Conservation (phyloP, 2,329 filamentous ascomycete species). For the Daldinia eschscholtzii region DNA sequence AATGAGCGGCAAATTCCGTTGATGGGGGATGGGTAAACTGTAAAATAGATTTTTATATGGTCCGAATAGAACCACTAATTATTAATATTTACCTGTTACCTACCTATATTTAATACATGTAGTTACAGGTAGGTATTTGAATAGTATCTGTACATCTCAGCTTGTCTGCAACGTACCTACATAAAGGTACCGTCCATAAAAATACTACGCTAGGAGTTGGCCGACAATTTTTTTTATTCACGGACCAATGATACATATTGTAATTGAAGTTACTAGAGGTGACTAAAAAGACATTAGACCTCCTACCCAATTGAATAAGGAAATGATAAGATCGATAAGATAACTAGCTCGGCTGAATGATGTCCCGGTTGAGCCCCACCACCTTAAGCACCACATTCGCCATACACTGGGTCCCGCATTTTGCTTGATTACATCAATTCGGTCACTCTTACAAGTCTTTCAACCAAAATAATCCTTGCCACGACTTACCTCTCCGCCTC, state of each 20-base stretch:
- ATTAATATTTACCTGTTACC: conserved; percentile 1
- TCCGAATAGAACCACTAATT: conserved; percentile 5
- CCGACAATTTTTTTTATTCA: background rate
- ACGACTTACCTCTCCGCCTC: conserved; percentile 12
- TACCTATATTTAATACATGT: background rate
- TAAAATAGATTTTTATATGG: conserved; percentile 6
- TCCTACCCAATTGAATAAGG: background rate
- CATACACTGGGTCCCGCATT: background rate
- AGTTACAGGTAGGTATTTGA: no score
- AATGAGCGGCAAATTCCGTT: conserved; percentile 9
- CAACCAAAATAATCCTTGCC: background rate
- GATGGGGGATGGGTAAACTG: background rate
- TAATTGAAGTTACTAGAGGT: conserved; percentile 16
- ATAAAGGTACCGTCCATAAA: background rate
- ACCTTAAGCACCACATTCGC: background rate
- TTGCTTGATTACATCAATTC: conserved; percentile 20
- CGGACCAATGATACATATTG: conserved; percentile 10
- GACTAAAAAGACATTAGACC: no score
- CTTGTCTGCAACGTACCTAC: background rate
- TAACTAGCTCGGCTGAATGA: conserved; percentile 24
- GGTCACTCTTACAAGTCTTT: background rate
- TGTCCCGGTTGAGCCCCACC: conserved; percentile 22
- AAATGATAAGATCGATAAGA: conserved; percentile 41
- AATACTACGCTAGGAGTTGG: background rate
- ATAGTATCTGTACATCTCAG: conserved; percentile 5